Conservation (phyloP, 805 yeast species). For the Saccharomycopsis guyanensis region DNA sequence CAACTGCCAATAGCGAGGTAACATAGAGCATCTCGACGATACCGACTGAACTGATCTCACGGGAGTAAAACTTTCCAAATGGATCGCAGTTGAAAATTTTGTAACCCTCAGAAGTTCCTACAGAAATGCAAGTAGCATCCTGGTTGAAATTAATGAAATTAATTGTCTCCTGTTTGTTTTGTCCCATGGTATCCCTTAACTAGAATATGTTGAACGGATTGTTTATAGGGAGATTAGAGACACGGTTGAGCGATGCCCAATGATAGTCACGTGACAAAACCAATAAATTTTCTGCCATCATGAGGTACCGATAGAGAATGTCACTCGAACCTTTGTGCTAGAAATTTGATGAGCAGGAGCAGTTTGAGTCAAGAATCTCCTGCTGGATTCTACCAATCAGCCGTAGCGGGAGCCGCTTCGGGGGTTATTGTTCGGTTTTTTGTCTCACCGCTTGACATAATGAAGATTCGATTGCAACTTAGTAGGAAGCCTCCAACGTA, state of each 20-base stretch:
- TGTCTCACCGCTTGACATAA: slow-evolving; percentile 67
- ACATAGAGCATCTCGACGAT: slow-evolving; percentile 72
- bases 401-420: slow-evolving; percentile 17
- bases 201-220: no score
- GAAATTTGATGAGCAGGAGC: background rate
- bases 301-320: no score
- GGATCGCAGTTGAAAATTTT: slow-evolving; percentile 66
- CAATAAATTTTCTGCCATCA: background rate
- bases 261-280: background rate
- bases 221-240: no score
- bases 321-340: no score
- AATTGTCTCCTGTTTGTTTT: slow-evolving; percentile 21
- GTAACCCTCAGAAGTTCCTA: slow-evolving; percentile 57
- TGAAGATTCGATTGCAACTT: slow-evolving; percentile 66
- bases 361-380: background rate
- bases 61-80: slow-evolving; percentile 43
- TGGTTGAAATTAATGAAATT: slow-evolving; percentile 65
- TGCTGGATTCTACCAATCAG: slow-evolving; percentile 10
- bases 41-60: slow-evolving; percentile 27
- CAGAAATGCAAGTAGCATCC: slow-evolving; percentile 62
- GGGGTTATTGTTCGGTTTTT: slow-evolving; percentile 36
- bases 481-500: slow-evolving; percentile 24
- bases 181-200: no score
- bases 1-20: slow-evolving; percentile 62
- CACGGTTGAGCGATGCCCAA: no score